phyloP scores from a whole-genome alignment of 2,329 filamentous ascomycete species.

The Phialocephala subalpina region DNA sequence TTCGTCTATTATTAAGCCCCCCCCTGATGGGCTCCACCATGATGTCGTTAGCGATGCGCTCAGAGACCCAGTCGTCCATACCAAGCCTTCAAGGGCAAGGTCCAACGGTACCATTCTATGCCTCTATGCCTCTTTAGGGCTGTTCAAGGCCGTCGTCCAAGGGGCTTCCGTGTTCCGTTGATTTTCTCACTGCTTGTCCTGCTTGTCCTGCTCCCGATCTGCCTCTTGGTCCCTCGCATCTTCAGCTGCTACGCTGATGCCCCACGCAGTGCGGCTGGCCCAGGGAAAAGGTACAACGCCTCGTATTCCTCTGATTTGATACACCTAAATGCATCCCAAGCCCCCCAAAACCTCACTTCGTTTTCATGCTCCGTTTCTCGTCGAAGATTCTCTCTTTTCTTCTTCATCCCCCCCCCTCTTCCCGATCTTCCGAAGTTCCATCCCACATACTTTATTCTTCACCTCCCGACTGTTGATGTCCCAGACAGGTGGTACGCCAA shows the following conservation, averaged over 20 bases:
- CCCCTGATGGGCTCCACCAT: no score
- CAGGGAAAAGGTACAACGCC: slow-evolving; percentile 16
- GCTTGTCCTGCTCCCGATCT: not conserved
- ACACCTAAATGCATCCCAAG: not conserved
- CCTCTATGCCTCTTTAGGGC: not conserved
- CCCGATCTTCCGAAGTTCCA: not conserved
- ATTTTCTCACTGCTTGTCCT: not conserved
- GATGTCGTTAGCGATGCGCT: not conserved
- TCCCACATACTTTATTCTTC: slow-evolving; percentile 1
- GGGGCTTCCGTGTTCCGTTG: not conserved
- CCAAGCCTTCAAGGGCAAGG: not conserved
- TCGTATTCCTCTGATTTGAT: slow-evolving; percentile 16
- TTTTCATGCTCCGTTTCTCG: slow-evolving; percentile 2
- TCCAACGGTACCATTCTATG: slow-evolving; percentile 3
- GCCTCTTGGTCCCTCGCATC: slow-evolving; percentile 8
- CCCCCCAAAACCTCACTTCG: slow-evolving; percentile 1
- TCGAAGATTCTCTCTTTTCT: not conserved
- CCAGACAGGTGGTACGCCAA: slow-evolving; percentile 6
- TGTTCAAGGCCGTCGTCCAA: not conserved
- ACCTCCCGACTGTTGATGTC: slow-evolving; percentile 1
- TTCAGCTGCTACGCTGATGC: slow-evolving; percentile 21
- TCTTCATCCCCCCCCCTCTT: not conserved
- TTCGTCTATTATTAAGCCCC: slow-evolving; percentile 1
- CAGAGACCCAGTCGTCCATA: not conserved
- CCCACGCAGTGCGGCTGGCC: slow-evolving; percentile 13